These are phyloP conservation scores for Thuja plicata DNA, from an alignment of 83 land plant genomes.

Conservation along the genomic window DNA sequence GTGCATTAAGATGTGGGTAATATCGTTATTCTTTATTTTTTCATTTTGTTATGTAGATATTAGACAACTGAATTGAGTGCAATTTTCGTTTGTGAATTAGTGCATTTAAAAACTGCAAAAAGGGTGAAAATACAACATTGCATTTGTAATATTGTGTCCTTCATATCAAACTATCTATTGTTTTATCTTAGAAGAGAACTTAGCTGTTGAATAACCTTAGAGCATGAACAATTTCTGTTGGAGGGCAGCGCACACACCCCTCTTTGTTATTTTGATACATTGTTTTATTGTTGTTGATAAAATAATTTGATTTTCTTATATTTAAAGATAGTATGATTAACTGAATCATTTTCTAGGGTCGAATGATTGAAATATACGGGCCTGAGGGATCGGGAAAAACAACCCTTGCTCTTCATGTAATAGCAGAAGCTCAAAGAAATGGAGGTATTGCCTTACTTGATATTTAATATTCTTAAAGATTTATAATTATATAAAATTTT, in stretches of 20 bases:
- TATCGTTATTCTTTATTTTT: neutral
- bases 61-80: neutral
- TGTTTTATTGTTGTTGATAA: neutral
- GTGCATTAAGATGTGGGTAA: neutral
- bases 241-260: neutral
- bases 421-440: constrained; percentile 84
- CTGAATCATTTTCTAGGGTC: constrained; percentile 48
- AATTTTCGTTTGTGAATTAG: neutral
- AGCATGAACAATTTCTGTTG: neutral
- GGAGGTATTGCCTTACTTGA: constrained; percentile 45
- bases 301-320: neutral
- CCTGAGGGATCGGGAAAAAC: constrained; percentile 92
- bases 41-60: neutral
- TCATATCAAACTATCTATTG: neutral
- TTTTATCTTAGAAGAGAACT: neutral
- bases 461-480: neutral
- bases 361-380: constrained; percentile 91
- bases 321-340: neutral
- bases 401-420: constrained; percentile 83
- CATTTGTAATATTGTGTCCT: neutral
- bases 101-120: neutral
- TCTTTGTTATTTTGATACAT: neutral
- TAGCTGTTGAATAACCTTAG: neutral
- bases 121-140: neutral
- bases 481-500: neutral